phyloP scores from a whole-genome alignment of 1,139 yeast species.

The Cylindricascospora bacillispora region DNA sequence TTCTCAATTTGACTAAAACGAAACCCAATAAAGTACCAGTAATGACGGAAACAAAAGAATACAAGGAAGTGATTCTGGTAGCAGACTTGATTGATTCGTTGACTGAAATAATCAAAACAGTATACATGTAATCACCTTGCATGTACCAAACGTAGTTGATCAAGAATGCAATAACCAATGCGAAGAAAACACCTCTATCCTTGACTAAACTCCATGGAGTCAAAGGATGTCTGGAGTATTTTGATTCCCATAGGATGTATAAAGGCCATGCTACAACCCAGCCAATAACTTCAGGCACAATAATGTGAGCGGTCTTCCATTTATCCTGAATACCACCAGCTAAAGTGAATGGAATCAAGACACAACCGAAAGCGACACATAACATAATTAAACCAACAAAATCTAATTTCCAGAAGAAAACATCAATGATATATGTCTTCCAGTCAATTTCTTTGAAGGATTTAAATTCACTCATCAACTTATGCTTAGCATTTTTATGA shows the following conservation, averaged over 20 bases:
- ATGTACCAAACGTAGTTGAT: slow-evolving; percentile 49
- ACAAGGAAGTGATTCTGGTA: slow-evolving; percentile 47
- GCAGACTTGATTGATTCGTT: slow-evolving; percentile 45
- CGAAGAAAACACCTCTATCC: slow-evolving; percentile 54
- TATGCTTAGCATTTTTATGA: slow-evolving; percentile 31
- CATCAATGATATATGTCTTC: slow-evolving; percentile 18
- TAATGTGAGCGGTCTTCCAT: slow-evolving; percentile 46
- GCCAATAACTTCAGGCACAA: slow-evolving; percentile 52
- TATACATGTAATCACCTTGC: slow-evolving; percentile 56
- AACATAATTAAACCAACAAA: slow-evolving; percentile 39
- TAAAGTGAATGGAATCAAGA: slow-evolving; percentile 36
- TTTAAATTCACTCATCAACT: slow-evolving; percentile 19
- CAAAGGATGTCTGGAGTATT: slow-evolving; percentile 36
- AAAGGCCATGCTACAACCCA: slow-evolving; percentile 39
- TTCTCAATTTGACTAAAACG: slow-evolving; percentile 36
- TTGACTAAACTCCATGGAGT: slow-evolving; percentile 39
- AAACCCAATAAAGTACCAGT: slow-evolving; percentile 47
- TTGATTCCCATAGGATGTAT: slow-evolving; percentile 43
- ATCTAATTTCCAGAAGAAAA: slow-evolving; percentile 41
- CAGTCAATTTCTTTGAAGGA: slow-evolving; percentile 11
- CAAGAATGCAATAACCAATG: slow-evolving; percentile 39
- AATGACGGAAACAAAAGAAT: slow-evolving; percentile 53
- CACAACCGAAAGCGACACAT: slow-evolving; percentile 41
- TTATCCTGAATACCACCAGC: slow-evolving; percentile 44
- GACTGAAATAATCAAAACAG: slow-evolving; percentile 48